Evolutionary conservation across 768 basidiomycete species (phyloP), one percentile per base, ranked within the genome.

Genomic region (Sporobolomyces pararoseus): DNA sequence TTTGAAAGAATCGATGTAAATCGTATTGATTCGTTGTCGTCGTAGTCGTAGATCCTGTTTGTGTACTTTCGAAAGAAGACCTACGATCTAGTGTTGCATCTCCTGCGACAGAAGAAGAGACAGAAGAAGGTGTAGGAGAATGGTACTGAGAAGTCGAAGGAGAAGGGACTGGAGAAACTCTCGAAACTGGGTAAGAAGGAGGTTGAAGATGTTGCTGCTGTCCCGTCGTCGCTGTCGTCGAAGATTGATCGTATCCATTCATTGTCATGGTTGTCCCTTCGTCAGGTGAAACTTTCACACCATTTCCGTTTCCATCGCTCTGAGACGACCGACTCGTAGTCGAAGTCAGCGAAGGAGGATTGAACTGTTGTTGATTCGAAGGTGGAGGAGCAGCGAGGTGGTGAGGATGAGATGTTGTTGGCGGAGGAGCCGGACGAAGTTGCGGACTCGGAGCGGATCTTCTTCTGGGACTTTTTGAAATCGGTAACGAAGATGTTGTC

Each of bases 1-100:
- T 66, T 54, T 73, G 72, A 65, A 73, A 73, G 72, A 73, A 73
- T 1, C 72, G 72, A 50, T 73, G 72, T 2, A 73, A 63, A 57
- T 73, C 72, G 66, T 70, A 70, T 9, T 49, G 39, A 35, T 52
- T 53, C 29, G 66, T 10, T 17, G 34, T 29, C 42, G 37, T 25
- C 13, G 35, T 37, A 3, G 29, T 27, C 16, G 58, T 13, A 16
- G 6, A 42, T 46, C 58, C 37, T 27, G 44, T 27, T 17, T 44
- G 42, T 3, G 58, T 27, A 13, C 58, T 39, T 19, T 62, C 59
- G 17, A 1, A 32, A 13, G 63, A 64, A 27, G 17, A 23, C 32
- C 64, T 57, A 31, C 64, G 55, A 47, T 57, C 50, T 3, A 37
- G 49, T 2, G 3, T 10, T 17, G 42, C 4, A 29, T 59, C 58